Evolutionary conservation across 441 rosid genomes (phyloP), one percentile per base, ranked within the genome.

Genomic region (Corymbia citriodora): DNA sequence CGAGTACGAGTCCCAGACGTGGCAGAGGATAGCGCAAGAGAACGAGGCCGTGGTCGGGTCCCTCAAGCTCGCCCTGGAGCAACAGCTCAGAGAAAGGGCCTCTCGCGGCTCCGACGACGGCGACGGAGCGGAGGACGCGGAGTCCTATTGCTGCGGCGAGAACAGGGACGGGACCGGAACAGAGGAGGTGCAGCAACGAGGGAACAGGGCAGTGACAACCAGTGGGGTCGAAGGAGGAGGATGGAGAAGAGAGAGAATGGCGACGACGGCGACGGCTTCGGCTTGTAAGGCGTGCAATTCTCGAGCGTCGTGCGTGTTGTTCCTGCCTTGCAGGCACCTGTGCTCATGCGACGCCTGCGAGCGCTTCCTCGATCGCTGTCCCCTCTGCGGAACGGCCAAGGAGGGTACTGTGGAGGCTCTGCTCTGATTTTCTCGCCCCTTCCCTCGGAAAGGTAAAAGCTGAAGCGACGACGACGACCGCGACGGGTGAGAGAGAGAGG

Each of bases 261-360:
- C 14, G 52, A 59, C 49, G 89, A 68, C 91, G 90, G 88, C 36
- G 91, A 68, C 8, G 54, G 68, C 87, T 89, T 65, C 85, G 92
- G 33, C 90, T 40, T 97, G 99, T 89, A 91, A 53, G 90, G 88
- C 91, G 90, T 96, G 97, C 57, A 89, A 91, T 40, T 82, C 90
- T 91, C 87, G 93, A 81, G 91, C 54, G 85, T 91, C 96, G 92
- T 92, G 95, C 79, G 91, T 96, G 49, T 90, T 97, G 96, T 96
- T 97, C 92, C 93, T 97, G 91, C 99, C 99, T 87, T 97, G 99
- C 89, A 95, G 97, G 91, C 99, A 97, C 93, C 96, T 97, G 31
- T 95, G 97, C 92, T 93, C 98, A 53, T 97, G 99, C 92, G 93
- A 90, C 53, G 90, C 88, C 11, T 97, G 99, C 63, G 97, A 93